Base-by-base conservation (phyloP, 805 yeast genomes). In the Metschnikowia noctiluminum region DNA sequence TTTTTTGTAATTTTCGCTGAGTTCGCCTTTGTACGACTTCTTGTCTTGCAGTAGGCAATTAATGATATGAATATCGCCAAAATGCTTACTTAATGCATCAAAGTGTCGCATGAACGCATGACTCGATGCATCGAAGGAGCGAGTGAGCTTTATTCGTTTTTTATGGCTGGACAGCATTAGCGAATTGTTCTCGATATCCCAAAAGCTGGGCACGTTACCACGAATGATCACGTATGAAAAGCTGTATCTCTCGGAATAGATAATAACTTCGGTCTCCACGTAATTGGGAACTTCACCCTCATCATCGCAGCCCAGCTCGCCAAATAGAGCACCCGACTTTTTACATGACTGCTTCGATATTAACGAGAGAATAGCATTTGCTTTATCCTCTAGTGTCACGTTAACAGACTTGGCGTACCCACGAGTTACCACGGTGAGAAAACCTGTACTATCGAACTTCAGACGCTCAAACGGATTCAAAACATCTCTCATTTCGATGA, bases 261-360 rank as follows among this genome's bases (percentile, higher is more conserved):
- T 58, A 8, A 79, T 67, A 13, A 79, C 59, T 59, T 80, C 84
- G 4, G 80, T 68, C 55, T 80, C 84, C 21, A 72, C 77, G 56
- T 68, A 79, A 55, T 79, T 78, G 3, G 82, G 69, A 12, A 71
- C 80, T 21, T 71, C 69, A 1, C 84, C 82, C 37, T 76, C 76
- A 51, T 80, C 84, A 57, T 80, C 85, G 56, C 79, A 70, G 32
- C 85, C 81, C 68, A 77, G 76, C 30, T 79, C 79, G 1, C 85
- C 85, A 58, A 79, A 79, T 15, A 79, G 61, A 0, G 76, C 72
- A 0, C 82, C 82, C 35, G 63, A 63, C 52, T 75, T 76, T 30
- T 60, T 59, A 49, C 82, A 76, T 30, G 76, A 69, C 52, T 80
- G 84, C 54, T 77, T 79, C 2, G 82, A 71, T 10, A 80, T 75